Evolutionary conservation across 2,329 filamentous ascomycete genomes (phyloP), one percentile per base, ranked within the genome.

Genomic region (Fusarium cyanostomum): DNA sequence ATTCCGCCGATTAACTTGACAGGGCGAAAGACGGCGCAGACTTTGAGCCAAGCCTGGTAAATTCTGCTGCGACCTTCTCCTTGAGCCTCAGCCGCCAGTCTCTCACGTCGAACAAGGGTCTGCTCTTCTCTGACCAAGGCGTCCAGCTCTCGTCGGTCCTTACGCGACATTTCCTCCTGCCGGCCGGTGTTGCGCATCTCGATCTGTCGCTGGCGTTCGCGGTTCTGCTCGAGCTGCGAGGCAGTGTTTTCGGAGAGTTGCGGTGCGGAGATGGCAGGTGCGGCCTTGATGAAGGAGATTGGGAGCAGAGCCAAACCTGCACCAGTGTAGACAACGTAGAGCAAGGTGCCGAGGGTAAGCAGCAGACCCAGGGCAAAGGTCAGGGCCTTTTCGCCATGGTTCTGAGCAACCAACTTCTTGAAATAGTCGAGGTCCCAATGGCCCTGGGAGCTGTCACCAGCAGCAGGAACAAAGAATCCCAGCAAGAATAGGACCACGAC

Each of bases 321-420:
- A 5, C 92, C 92, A 1, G 94, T 97, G 75, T 99, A 98, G 41
- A 97, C 75, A 44, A 92, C 84, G 75, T 97, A 98, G 3, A 97
- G 82, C 13, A 96, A 76, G 1, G 92, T 94, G 5, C 95, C 95
- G 27, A 97, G 80, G 0, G 92, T 93, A 51, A 96, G 90, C 37
- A 99, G 83, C n/a, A 97, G 81, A 1, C 95, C 95, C 18, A 97
- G 81, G 3, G 89, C 89, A 78, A 99, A 99, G 0, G 92, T 94
- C 49, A 99, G 81, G 1, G 94, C 93, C 74, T 95, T 92, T 77
- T 98, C 94, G 59, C 93, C 94, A 75, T 94, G 91, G 74, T 96
- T 97, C 43, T 77, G 74, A 1, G 90, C 82, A 42, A 98, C 80
- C 10, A 98, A 81, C 52, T 87, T 86, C 79, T 91, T 94, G 86